phyloP scores from a whole-genome alignment of 257 asterid species.

The Petunia secreta region DNA sequence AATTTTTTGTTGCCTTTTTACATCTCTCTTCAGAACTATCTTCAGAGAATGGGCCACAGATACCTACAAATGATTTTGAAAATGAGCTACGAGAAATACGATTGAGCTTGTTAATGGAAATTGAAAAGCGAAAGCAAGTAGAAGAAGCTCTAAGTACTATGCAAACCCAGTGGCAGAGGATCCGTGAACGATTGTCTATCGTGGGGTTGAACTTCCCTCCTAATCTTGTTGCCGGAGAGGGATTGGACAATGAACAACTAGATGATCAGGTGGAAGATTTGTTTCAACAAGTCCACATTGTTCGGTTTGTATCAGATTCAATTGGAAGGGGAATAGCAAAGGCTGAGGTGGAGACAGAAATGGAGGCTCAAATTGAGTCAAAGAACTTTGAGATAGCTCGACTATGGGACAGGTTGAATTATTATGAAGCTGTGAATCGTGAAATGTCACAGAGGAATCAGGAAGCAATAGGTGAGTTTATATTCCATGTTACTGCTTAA shows the following conservation, averaged over 20 bases:
- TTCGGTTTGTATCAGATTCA: constrained; percentile 69
- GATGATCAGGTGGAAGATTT: constrained; percentile 59
- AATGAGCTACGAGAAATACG: constrained; percentile 72
- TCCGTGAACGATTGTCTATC: constrained; percentile 54
- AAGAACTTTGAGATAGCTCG: constrained; percentile 89
- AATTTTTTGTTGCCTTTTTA: constrained; percentile 31
- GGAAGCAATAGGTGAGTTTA: constrained; percentile 84
- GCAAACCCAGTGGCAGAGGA: constrained; percentile 70
- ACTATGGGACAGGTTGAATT: constrained; percentile 77
- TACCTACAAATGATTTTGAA: constrained; percentile 55
- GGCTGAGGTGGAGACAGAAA: constrained; percentile 88
- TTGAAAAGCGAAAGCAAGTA: constrained; percentile 80
- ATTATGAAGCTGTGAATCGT: constrained; percentile 89
- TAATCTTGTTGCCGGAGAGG: constrained; percentile 43
- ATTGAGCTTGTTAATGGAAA: constrained; percentile 75
- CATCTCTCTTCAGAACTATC: constrained; percentile 68
- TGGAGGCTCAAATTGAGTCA: constrained; percentile 74
- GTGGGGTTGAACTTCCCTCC: constrained; percentile 76
- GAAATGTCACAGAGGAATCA: constrained; percentile 99
- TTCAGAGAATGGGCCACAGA: constrained; percentile 63
- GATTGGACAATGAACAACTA: constrained; percentile 51
- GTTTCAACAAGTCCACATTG: constrained; percentile 63
- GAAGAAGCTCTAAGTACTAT: constrained; percentile 66
- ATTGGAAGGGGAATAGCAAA: constrained; percentile 88
- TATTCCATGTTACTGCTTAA: background rate